phyloP scores from a whole-genome alignment of 83 land plant genomes.

The Picea abies region DNA sequence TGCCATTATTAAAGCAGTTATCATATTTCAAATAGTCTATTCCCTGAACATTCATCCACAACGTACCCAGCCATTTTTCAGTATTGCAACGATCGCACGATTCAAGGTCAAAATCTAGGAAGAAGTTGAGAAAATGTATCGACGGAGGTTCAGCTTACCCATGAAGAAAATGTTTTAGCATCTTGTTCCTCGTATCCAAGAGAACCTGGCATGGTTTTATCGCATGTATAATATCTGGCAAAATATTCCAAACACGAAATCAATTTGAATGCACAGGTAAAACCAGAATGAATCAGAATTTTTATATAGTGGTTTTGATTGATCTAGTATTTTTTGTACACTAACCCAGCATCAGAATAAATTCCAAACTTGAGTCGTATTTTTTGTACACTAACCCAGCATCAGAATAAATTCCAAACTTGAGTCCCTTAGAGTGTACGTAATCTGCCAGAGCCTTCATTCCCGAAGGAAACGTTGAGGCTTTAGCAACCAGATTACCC shows the following conservation, averaged over 20 bases:
- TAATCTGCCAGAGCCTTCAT: conserved; percentile 65
- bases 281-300: neutral
- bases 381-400: no score
- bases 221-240: conserved; percentile 54
- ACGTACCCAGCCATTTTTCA: no score
- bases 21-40: no score
- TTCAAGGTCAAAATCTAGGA: no score
- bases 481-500: conserved; percentile 51
- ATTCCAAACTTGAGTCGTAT: conserved; percentile 52
- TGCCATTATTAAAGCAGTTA: no score
- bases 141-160: conserved; percentile 66
- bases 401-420: conserved; percentile 65
- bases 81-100: no score
- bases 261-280: no score
- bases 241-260: neutral
- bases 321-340: neutral
- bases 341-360: conserved; percentile 70
- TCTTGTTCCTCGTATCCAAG: conserved; percentile 70
- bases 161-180: conserved; percentile 70
- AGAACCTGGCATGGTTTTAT: conserved; percentile 65
- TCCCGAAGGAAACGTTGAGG: conserved; percentile 65
- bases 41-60: no score
- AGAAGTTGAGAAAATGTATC: no score
- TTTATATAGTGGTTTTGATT: neutral
- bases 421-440: conserved; percentile 53